A percentile compares a stretch with the other conserved stretches of the same genome.
Evolutionary conservation across 1,284 basidiomycete species (phyloP).

Genomic region (Apiotrichum sp.): DNA sequence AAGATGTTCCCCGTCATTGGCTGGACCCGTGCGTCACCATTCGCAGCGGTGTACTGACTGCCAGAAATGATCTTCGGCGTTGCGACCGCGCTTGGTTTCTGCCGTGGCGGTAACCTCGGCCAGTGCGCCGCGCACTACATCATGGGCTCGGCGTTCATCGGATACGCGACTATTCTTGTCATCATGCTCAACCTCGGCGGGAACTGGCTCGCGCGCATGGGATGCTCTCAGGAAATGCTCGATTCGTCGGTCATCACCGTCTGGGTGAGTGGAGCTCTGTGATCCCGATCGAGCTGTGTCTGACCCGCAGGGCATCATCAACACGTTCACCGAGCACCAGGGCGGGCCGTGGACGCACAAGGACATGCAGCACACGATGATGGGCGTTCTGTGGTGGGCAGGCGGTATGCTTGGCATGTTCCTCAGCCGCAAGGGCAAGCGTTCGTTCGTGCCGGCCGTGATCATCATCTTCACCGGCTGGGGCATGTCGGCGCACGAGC

Average conservation of each 20-base stretch:
- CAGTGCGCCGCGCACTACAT: slow-evolving; percentile 86
- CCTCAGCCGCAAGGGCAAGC: slow-evolving; percentile 73
- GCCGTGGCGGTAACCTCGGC: slow-evolving; percentile 62
- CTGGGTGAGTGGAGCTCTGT: slow-evolving; percentile 60
- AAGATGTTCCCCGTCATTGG: slow-evolving; percentile 80
- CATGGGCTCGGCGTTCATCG: slow-evolving; percentile 79
- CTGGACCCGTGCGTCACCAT: slow-evolving; percentile 75
- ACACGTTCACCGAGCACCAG: slow-evolving; percentile 89
- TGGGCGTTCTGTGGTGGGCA: slow-evolving; percentile 72
- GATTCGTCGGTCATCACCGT: slow-evolving; percentile 82
- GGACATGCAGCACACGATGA: slow-evolving; percentile 85
- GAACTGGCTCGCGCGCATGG: slow-evolving; percentile 61
- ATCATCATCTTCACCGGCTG: slow-evolving; percentile 88
- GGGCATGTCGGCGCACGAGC: slow-evolving; percentile 88
- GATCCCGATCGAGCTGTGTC: not conserved
- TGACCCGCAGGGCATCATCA: slow-evolving; percentile 54
- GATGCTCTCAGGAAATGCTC: slow-evolving; percentile 71
- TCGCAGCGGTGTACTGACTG: slow-evolving; percentile 39
- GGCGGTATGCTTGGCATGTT: slow-evolving; percentile 85
- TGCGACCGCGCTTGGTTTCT: slow-evolving; percentile 52
- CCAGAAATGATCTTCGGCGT: slow-evolving; percentile 48
- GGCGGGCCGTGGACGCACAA: slow-evolving; percentile 77
- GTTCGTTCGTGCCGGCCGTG: slow-evolving; percentile 73
- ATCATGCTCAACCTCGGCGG: slow-evolving; percentile 78
- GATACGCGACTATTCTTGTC: slow-evolving; percentile 76